Evolutionary conservation across 202 grass and related monocot genomes (phyloP).

Genomic region (Panicum hallii): DNA sequence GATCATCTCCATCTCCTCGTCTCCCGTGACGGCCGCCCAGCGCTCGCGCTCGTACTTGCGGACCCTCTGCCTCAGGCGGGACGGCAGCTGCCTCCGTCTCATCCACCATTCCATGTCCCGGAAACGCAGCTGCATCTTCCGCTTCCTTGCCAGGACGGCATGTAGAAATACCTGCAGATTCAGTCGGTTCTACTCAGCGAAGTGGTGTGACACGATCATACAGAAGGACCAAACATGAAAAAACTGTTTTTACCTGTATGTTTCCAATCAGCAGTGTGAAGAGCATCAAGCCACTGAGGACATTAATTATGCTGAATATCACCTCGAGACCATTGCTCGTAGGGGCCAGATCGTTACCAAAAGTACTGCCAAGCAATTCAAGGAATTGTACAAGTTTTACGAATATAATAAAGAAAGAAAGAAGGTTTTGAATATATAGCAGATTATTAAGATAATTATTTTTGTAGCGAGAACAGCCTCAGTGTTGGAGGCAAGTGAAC

Average conservation of each 20-base stretch:
- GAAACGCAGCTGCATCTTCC: slow-evolving; percentile 87
- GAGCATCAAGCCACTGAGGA: slow-evolving; percentile 93
- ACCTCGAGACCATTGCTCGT: slow-evolving; percentile 93
- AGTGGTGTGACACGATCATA: not conserved
- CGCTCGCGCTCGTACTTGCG: slow-evolving; percentile 78
- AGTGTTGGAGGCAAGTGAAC: not conserved
- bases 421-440: too few species aligned
- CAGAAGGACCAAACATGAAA: not conserved
- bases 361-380: slow-evolving; percentile 64
- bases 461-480: too few species aligned
- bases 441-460: not conserved
- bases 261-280: slow-evolving; percentile 98
- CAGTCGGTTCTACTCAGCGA: not conserved
- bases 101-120: slow-evolving; percentile 99
- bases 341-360: slow-evolving; percentile 89
- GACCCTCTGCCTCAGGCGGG: slow-evolving; percentile 79
- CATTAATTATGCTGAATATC: slow-evolving; percentile 85
- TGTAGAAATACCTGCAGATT: slow-evolving; percentile 82
- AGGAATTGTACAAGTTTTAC: not conserved
- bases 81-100: slow-evolving; percentile 86
- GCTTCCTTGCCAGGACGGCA: slow-evolving; percentile 86
- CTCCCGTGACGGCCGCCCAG: slow-evolving; percentile 83
- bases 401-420: too few species aligned
- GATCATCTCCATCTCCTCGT: slow-evolving; percentile 97
- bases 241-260: slow-evolving; percentile 67